Conservation (phyloP, 495 filamentous ascomycete species). For the Darksidea phi region DNA sequence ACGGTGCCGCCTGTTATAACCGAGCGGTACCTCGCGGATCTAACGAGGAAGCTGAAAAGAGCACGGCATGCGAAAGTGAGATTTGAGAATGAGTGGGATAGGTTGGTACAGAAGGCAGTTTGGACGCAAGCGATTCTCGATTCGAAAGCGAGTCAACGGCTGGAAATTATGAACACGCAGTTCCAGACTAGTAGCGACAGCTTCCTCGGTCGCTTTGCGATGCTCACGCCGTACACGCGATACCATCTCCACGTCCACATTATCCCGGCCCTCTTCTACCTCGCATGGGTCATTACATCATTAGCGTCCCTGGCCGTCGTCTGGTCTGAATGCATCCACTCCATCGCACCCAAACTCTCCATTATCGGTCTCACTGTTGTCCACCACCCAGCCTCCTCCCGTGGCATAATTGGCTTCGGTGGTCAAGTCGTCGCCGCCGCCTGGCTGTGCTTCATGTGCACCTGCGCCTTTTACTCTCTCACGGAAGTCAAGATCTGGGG, state of each 20-base stretch:
- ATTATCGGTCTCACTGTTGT: constrained; percentile 82
- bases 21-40: constrained; percentile 84
- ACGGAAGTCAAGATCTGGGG: constrained; percentile 93
- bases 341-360: constrained; percentile 63
- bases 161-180: constrained; percentile 66
- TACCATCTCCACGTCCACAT: constrained; percentile 71
- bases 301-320: constrained; percentile 78
- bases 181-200: constrained; percentile 43
- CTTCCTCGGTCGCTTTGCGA: constrained; percentile 52
- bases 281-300: constrained; percentile 63
- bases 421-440: constrained; percentile 78
- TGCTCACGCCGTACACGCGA: constrained; percentile 84
- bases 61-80: constrained; percentile 79
- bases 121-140: constrained; percentile 81
- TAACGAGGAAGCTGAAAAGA: constrained; percentile 75
- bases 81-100: constrained; percentile 83
- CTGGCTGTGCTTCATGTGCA: constrained; percentile 94
- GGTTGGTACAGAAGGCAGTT: constrained; percentile 66
- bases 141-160: constrained; percentile 72
- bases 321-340: constrained; percentile 88
- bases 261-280: constrained; percentile 61
- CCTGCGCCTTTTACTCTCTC: constrained; percentile 78
- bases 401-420: constrained; percentile 73
- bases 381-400: constrained; percentile 64
- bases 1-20: constrained; percentile 80